phyloP scores from a whole-genome alignment of 1,284 basidiomycete genomes.

The Rhodotorula glutinis region DNA sequence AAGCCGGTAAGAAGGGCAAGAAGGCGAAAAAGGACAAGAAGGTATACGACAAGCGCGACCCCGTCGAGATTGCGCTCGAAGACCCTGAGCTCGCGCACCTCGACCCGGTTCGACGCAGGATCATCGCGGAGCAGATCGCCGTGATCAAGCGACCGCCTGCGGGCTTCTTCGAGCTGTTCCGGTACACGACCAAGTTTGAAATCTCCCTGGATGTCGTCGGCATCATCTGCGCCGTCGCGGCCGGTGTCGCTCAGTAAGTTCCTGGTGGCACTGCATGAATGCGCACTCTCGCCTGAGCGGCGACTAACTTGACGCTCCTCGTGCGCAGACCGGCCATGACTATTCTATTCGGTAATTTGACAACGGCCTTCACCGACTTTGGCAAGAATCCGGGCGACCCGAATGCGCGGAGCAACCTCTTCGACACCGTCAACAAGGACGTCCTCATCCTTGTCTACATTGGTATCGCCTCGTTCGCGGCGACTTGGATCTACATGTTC shows the following conservation, averaged over 20 bases:
- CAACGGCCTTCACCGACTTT: slow-evolving; percentile 65
- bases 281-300: too few species aligned
- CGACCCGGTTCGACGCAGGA: slow-evolving; percentile 25
- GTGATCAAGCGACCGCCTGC: slow-evolving; percentile 19
- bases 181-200: slow-evolving; percentile 36
- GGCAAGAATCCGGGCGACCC: slow-evolving; percentile 43
- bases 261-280: too few species aligned
- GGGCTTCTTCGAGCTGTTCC: slow-evolving; percentile 23
- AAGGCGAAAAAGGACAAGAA: slow-evolving; percentile 9
- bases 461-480: slow-evolving; percentile 49
- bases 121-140: slow-evolving; percentile 32
- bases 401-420: slow-evolving; percentile 14
- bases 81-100: slow-evolving; percentile 32
- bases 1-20: background rate
- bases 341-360: slow-evolving; percentile 11
- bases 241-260: slow-evolving; percentile 19
- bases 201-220: slow-evolving; percentile 38
- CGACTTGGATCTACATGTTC: slow-evolving; percentile 9
- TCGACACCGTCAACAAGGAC: slow-evolving; percentile 48
- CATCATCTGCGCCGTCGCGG: slow-evolving; percentile 28
- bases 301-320: background rate
- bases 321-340: slow-evolving; percentile 14
- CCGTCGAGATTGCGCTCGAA: slow-evolving; percentile 25
- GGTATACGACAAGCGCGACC: slow-evolving; percentile 6
- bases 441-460: slow-evolving; percentile 65